Percentiles rank a stretch among this genome's conserved stretches.
These are phyloP conservation scores for Morella rubra DNA, from an alignment of 306 rosid species.

Conservation along the genomic window DNA sequence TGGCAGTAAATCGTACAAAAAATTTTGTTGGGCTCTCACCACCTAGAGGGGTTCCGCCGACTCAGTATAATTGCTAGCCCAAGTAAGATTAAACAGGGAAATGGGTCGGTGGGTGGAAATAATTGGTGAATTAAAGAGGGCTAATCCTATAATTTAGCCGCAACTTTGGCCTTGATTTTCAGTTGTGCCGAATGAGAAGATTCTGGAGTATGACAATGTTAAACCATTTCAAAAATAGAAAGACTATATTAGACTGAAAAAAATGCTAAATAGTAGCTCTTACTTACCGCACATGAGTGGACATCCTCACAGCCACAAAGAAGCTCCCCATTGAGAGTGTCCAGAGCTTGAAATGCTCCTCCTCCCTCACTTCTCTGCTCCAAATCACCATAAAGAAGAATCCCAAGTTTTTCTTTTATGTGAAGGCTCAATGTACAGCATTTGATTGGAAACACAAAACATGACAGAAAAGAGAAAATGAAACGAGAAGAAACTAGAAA, in stretches of 20 bases:
- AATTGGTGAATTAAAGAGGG: too few relatives aligned
- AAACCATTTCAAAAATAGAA: background rate
- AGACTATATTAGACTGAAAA: too few relatives aligned
- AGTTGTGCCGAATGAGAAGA: too few relatives aligned
- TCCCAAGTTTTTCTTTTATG: too few relatives aligned
- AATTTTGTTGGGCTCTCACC: background rate
- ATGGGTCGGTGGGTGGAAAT: too few relatives aligned
- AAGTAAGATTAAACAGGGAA: too few relatives aligned
- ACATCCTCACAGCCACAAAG: constrained; percentile 68
- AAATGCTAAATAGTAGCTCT: background rate
- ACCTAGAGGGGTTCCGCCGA: background rate
- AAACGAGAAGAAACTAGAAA: background rate
- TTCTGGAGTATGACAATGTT: background rate
- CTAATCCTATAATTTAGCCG: too few relatives aligned
- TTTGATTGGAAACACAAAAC: too few relatives aligned
- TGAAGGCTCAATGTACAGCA: too few relatives aligned
- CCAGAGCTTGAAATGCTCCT: constrained; percentile 80
- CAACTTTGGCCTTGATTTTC: too few relatives aligned
- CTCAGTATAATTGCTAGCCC: too few relatives aligned
- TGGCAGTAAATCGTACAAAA: background rate
- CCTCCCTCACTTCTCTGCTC: constrained; percentile 85
- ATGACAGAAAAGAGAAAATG: too few relatives aligned
- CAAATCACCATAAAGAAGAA: background rate
- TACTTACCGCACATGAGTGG: constrained; percentile 63
- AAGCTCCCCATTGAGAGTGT: constrained; percentile 67